Base-by-base conservation (phyloP, 805 yeast genomes). In the Pichia occidentalis region DNA sequence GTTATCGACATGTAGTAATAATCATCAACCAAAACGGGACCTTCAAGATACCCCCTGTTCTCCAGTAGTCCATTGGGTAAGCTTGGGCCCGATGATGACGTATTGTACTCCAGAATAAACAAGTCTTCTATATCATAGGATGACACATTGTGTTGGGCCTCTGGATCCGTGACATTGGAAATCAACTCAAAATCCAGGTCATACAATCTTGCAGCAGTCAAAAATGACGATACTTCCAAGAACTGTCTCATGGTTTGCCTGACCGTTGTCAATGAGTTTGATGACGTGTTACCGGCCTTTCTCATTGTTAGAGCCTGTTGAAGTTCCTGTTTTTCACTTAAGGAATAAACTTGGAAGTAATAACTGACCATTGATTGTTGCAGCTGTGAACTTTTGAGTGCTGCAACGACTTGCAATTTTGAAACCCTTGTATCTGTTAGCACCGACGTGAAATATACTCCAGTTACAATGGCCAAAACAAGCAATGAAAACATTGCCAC, bases 311-410 rank as follows among this genome's bases (percentile, higher is more conserved):
- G 61, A 0, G 92, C 77, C 11, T 59, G 50, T 44, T 77, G 80
- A 7, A 87, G 54, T 1, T 78, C 57, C 40, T 77, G 83, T 48
- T 79, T 70, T 3, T 75, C 65, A 1, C 85, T 63, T 8, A 86
- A 61, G 65, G 82, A 77, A 40, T 70, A 70, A 3, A 79, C 71
- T 57, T 85, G 94, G 52, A 79, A 83, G 54, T 76, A 80, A 20
- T 75, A 63, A 43, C 67, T 71, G 42, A 72, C 72, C 41, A 84
- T 62, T 28, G 75, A 71, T 59, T 85, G 95, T 38, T 70, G 71
- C 16, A 86, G 65, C 57, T 87, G 95, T 0, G 88, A 73, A 0
- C 90, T 76, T 57, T 85, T 86, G 39, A 87, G 64, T 56, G 83
- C 83, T 2, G 95, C 83, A 16, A 86, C 83, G 30, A 85, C 85